These are phyloP conservation scores for Lasiosphaeria miniovina DNA, from an alignment of 495 filamentous ascomycete genomes.

Conservation along the genomic window DNA sequence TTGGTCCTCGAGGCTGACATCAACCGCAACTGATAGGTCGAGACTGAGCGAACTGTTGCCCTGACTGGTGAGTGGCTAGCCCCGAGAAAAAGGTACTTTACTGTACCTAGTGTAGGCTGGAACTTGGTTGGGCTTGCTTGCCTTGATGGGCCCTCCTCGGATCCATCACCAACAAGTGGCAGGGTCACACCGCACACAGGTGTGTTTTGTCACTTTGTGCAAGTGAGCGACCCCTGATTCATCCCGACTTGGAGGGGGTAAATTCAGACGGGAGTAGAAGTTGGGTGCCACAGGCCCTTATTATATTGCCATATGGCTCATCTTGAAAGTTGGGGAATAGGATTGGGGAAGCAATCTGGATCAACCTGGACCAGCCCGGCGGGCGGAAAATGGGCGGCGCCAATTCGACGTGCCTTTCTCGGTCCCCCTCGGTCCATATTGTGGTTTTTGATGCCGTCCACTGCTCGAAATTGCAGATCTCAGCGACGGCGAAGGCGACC, in stretches of 20 bases:
- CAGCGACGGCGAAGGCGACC: neutral
- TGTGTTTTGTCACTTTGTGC: no score
- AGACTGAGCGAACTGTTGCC: no score
- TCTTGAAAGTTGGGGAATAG: conserved; percentile 19
- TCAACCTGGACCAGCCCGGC: conserved; percentile 18
- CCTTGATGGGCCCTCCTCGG: no score
- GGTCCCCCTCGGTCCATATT: conserved; percentile 13
- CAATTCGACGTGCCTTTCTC: conserved; percentile 17
- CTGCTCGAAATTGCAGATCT: conserved; percentile 10
- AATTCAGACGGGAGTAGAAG: neutral
- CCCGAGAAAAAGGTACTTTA: no score
- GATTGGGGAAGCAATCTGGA: conserved; percentile 28
- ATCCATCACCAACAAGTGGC: no score
- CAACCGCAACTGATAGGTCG: no score
- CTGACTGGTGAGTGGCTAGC: no score
- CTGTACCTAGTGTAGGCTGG: no score
- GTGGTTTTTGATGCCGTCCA: conserved; percentile 11
- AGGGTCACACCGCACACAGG: no score
- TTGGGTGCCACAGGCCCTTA: conserved; percentile 7
- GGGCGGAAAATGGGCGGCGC: conserved; percentile 7
- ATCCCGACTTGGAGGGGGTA: neutral
- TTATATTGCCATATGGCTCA: conserved; percentile 25
- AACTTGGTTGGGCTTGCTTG: no score
- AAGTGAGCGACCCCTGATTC: neutral
- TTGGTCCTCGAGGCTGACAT: no score